Conservation (phyloP, 1,284 basidiomycete genomes). For the Kwoniella shivajii region DNA sequence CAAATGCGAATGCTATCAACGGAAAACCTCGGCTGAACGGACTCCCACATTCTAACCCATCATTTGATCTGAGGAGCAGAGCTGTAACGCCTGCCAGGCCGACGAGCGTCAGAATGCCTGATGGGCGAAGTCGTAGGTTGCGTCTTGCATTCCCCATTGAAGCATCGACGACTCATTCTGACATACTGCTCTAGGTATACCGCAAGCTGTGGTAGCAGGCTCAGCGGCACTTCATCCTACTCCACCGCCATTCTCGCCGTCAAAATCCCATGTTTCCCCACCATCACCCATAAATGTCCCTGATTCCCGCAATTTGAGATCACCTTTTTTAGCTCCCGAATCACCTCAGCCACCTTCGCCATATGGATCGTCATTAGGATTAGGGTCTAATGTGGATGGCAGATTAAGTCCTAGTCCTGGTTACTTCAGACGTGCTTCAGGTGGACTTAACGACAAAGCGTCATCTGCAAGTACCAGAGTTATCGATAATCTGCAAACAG, state of each 20-base stretch:
- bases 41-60: slow-evolving; percentile 35
- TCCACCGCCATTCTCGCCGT: slow-evolving; percentile 11
- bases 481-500: slow-evolving; percentile 49
- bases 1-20: not conserved
- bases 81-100: slow-evolving; percentile 30
- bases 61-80: slow-evolving; percentile 32
- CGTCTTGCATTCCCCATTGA: not conserved
- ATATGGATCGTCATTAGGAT: not conserved
- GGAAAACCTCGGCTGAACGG: slow-evolving; percentile 7
- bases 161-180: not conserved
- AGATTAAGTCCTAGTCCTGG: slow-evolving; percentile 12
- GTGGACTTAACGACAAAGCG: slow-evolving; percentile 9
- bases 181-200: slow-evolving; percentile 35
- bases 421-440: slow-evolving; percentile 4
- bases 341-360: slow-evolving; percentile 24
- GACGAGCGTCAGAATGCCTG: slow-evolving; percentile 16
- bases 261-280: slow-evolving; percentile 7
- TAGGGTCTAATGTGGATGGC: slow-evolving; percentile 2
- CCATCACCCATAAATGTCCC: slow-evolving; percentile 13
- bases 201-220: slow-evolving; percentile 41
- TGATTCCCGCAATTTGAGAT: slow-evolving; percentile 17
- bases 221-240: slow-evolving; percentile 35
- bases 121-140: slow-evolving; percentile 42
- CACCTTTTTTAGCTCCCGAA: slow-evolving; percentile 29
- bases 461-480: slow-evolving; percentile 43